Evolutionary conservation across 495 filamentous ascomycete species (phyloP), one percentile per base, ranked within the genome.

Genomic region (Neurospora tetrasperma): DNA sequence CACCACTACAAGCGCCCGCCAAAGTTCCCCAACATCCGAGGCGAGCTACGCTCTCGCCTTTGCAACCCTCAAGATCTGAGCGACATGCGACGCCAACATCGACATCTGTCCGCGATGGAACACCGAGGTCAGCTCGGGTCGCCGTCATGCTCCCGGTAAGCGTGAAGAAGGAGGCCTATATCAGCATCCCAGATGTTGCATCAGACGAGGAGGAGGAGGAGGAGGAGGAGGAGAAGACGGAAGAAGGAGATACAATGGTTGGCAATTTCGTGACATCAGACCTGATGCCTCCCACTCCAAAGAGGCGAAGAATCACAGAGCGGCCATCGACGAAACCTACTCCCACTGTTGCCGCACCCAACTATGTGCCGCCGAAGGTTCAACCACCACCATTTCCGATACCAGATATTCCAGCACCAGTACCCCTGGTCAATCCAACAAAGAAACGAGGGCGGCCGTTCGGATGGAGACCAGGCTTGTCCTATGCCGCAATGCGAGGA

Each of bases 391-490:
- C 54, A 14, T 66, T 66, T 66, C 54, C 54, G 16, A 12, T 66
- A 4, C 54, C 54, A 38, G 54, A 35, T 66, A 66, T 66, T 31
- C 12, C 54, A 35, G 54, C 14, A 14, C 48, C 48, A 59, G 48
- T 11, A 66, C 54, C 54, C 6, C 27, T 66, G 12, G 27, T 35
- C 54, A 66, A 66, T 38, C 12, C 27, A 42, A 71, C 73, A 11
- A 80, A 78, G 46, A 80, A 79, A 42, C 78, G 80, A 31, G 80
- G 80, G 38, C 72, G 80, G 2, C 77, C 80, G 3, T 10, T 75
- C n/a, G 78, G 78, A 18, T 81, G 80, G 79, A 75, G 68, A 23
- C 66, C 42, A 6, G 78, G 78, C 69, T 77, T 75, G 11, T 48
- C 75, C 1, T 79, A 79, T 62, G 54, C 70, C 14, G 42, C 71